These are phyloP conservation scores for Articulospora tetracladia DNA, from an alignment of 495 filamentous ascomycete genomes.

Conservation along the genomic window DNA sequence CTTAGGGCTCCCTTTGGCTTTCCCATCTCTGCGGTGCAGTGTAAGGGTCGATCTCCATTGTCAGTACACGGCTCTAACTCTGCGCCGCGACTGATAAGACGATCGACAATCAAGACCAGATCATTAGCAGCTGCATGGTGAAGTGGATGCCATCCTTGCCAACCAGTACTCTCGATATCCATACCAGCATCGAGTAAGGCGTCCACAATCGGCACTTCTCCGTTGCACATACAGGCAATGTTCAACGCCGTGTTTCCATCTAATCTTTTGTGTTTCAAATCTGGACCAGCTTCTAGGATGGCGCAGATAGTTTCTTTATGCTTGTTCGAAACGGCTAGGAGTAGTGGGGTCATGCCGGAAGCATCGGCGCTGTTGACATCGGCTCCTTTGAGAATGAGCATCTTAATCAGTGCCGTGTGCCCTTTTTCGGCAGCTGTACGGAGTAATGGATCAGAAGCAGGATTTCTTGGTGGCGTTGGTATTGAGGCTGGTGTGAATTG, in stretches of 20 bases:
- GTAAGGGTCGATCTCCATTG: not conserved
- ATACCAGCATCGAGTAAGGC: not conserved
- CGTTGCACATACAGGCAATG: not conserved
- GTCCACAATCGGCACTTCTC: not conserved
- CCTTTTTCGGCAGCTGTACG: not conserved
- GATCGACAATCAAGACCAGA: not conserved
- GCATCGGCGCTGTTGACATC: not conserved
- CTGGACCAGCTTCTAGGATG: not conserved
- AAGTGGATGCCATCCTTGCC: not conserved
- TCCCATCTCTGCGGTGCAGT: not conserved
- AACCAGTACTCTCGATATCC: not conserved
- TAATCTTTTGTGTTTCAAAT: not conserved
- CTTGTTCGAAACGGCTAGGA: not conserved
- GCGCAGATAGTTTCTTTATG: not conserved
- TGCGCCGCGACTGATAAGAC: not conserved
- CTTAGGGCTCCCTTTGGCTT: not conserved
- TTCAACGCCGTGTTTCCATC: not conserved
- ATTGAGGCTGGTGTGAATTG: too few species aligned
- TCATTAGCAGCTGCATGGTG: not conserved
- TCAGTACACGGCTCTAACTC: not conserved
- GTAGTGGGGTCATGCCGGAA: not conserved
- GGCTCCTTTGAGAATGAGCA: not conserved
- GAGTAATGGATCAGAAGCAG: not conserved
- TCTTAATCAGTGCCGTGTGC: not conserved
- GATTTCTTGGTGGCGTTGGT: not conserved